Percentiles rank a stretch among this genome's conserved stretches.
Evolutionary conservation across 1,139 yeast species (phyloP).

Genomic region (Pneumocystis canis): DNA sequence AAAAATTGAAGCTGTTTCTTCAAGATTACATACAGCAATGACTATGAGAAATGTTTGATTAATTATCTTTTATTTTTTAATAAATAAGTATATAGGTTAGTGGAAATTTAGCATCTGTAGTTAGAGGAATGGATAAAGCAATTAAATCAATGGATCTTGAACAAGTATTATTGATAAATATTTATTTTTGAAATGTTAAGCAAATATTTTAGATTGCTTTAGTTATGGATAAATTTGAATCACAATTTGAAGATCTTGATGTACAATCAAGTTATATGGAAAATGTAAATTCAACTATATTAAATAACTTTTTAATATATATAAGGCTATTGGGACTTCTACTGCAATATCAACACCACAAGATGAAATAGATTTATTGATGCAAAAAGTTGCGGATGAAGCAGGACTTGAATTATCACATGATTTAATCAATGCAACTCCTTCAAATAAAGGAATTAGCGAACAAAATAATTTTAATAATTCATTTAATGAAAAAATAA

Average conservation of each 20-base stretch:
- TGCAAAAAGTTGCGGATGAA: constrained; percentile 93
- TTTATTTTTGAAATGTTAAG: background rate
- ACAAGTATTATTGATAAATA: constrained; percentile 13
- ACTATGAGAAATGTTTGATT: constrained; percentile 50
- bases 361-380: constrained; percentile 81
- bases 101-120: constrained; percentile 84
- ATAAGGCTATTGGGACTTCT: constrained; percentile 27
- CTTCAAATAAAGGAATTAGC: constrained; percentile 5
- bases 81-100: constrained; percentile 41
- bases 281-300: constrained; percentile 55
- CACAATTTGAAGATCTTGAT: constrained; percentile 90
- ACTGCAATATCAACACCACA: constrained; percentile 85
- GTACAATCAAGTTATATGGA: constrained; percentile 90
- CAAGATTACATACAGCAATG: constrained; percentile 91
- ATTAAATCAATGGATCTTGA: constrained; percentile 92
- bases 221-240: constrained; percentile 95
- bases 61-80: background rate
- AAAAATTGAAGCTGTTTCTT: constrained; percentile 88
- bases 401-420: constrained; percentile 91
- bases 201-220: constrained; percentile 46
- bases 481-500: background rate
- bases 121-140: constrained; percentile 92
- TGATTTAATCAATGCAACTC: constrained; percentile 40
- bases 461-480: background rate
- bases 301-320: background rate